Percentiles rank a stretch among this genome's conserved stretches.
Conservation (phyloP, 179 eudicot species). For the Heliamphora pulchella region DNA sequence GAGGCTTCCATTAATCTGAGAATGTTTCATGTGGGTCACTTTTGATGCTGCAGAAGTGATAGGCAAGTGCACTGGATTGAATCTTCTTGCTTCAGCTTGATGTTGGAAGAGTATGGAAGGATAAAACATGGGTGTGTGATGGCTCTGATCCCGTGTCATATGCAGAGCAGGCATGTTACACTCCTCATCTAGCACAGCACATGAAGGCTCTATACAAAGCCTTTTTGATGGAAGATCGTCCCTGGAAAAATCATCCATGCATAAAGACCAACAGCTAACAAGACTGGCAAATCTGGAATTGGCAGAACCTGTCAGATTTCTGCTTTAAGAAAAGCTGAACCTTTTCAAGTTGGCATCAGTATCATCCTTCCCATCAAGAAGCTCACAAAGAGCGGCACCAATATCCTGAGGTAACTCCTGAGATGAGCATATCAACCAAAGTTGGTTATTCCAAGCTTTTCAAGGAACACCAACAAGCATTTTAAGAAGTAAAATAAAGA, state of each 20-base stretch:
- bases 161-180: slow-evolving; percentile 33
- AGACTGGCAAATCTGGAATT: slow-evolving; percentile 7
- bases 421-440: slow-evolving; percentile 22
- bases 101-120: slow-evolving; percentile 53
- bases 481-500: not conserved
- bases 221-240: slow-evolving; percentile 29
- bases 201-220: slow-evolving; percentile 38
- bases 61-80: slow-evolving; percentile 27
- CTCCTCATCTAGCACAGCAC: slow-evolving; percentile 30
- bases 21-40: slow-evolving; percentile 24
- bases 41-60: slow-evolving; percentile 25
- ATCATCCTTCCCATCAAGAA: slow-evolving; percentile 57
- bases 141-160: slow-evolving; percentile 29
- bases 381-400: slow-evolving; percentile 80
- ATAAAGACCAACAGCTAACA: slow-evolving; percentile 17
- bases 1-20: slow-evolving; percentile 21
- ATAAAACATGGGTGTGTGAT: slow-evolving; percentile 29
- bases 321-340: slow-evolving; percentile 23
- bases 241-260: slow-evolving; percentile 30
- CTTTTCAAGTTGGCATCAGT: slow-evolving; percentile 31
- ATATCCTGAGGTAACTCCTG: slow-evolving; percentile 78
- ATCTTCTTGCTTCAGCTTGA: slow-evolving; percentile 43
- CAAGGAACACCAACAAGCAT: not conserved
- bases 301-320: slow-evolving; percentile 11
- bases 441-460: slow-evolving; percentile 14